Base-by-base conservation (phyloP, 176 grass and related monocot species). In the Aegilops longissima region DNA sequence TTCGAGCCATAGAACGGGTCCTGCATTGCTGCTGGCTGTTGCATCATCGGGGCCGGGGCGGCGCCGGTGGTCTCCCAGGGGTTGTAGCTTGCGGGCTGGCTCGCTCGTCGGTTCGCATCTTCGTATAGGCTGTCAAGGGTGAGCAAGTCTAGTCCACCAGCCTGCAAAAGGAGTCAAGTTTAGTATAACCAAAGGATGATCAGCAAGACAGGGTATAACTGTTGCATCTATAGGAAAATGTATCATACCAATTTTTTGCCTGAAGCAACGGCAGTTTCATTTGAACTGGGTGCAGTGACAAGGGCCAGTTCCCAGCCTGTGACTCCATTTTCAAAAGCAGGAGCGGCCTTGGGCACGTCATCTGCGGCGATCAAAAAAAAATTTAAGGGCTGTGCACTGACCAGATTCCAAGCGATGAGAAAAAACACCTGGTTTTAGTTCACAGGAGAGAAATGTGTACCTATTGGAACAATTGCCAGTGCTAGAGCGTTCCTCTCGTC, bases 251-350 rank as follows among this genome's bases (percentile, higher is more conserved):
- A 34, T 92, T 97, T 93, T 87, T 97, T 94, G 83, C 83, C 89
- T 56, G 97, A 92, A 73, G 92, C 23, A 2, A 79, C 59, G 11
- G 94, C 81, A 70, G 86, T 94, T 85, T 97, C 94, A 47, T 97
- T 96, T 45, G 97, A 94, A 24, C 94, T 97, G 51, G 94, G 87
- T 23, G 94, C 78, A 1, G 97, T 97, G 25, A 99, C 94, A 61
- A 99, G 94, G 35, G 97, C 94, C 73, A 99, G 89, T 70, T 99
- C 97, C 97, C 97, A 99, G 84, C 97, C 97, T 11, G 97, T 95
- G 78, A 84, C 88, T 90, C 94, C 97, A 82, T 97, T 91, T 71
- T 94, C 85, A 35, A 45, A 12, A 72, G 82, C 38, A 20, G 97
- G 62, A 77, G 97, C 88, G 65, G 83, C 67, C 78, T 70, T 66